phyloP scores from a whole-genome alignment of 2,329 filamentous ascomycete species.

The Cercospora sesami region DNA sequence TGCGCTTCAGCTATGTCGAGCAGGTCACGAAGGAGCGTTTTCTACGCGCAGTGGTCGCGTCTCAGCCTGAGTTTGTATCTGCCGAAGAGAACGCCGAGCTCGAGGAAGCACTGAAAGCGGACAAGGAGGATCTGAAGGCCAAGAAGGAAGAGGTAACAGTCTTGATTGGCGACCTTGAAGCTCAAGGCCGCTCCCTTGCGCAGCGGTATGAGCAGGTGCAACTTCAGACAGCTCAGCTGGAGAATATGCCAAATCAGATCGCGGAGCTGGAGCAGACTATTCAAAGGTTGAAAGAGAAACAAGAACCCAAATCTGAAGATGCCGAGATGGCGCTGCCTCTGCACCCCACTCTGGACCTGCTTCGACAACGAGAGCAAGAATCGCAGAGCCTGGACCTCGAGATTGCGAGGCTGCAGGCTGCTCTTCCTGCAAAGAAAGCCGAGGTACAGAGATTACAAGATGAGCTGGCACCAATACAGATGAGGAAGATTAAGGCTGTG shows the following conservation, averaged over 20 bases:
- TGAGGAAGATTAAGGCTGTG: constrained; percentile 63
- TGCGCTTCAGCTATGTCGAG: constrained; percentile 96
- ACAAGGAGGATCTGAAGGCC: constrained; percentile 74
- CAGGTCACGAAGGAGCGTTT: constrained; percentile 99
- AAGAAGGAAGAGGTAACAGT: constrained; percentile 76
- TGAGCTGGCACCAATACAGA: constrained; percentile 69
- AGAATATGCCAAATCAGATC: constrained; percentile 54
- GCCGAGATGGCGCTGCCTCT: constrained; percentile 48
- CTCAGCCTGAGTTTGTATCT: constrained; percentile 82
- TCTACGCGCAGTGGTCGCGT: constrained; percentile 85
- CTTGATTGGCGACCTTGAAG: constrained; percentile 72
- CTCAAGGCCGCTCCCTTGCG: constrained; percentile 59
- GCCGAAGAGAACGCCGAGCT: constrained; percentile 78
- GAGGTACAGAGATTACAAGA: constrained; percentile 66
- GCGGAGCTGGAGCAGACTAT: constrained; percentile 54
- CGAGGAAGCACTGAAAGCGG: constrained; percentile 66
- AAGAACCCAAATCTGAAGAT: constrained; percentile 37
- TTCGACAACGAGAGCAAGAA: constrained; percentile 45
- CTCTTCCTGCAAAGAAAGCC: constrained; percentile 64
- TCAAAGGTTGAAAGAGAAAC: constrained; percentile 45
- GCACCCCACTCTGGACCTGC: constrained; percentile 44
- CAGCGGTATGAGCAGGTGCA: constrained; percentile 57
- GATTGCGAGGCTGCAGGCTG: constrained; percentile 56
- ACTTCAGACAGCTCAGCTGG: constrained; percentile 53
- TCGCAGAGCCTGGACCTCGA: constrained; percentile 45